A percentile compares a stretch with the other conserved stretches of the same genome.
Conservation (phyloP, 495 filamentous ascomycete species). For the Neurospora sp. region DNA sequence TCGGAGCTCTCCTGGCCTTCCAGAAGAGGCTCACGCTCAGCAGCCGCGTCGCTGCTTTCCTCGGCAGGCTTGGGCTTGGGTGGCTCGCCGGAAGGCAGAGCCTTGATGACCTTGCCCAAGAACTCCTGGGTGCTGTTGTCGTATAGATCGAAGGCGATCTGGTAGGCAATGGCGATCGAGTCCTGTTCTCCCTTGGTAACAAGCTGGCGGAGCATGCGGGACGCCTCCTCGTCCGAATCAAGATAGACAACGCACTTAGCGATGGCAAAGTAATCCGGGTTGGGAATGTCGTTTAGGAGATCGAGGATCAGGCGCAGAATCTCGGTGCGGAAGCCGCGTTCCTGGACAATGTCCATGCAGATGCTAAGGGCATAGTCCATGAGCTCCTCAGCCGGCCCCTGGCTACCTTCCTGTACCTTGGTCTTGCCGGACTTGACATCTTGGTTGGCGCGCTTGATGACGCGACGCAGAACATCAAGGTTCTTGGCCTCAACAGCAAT, state of each 20-base stretch:
- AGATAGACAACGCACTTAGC: slow-evolving; percentile 97
- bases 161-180: slow-evolving; percentile 80
- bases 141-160: slow-evolving; percentile 95
- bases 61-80: slow-evolving; percentile 40
- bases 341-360: slow-evolving; percentile 96
- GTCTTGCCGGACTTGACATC: slow-evolving; percentile 62
- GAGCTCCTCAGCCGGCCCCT: slow-evolving; percentile 72
- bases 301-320: slow-evolving; percentile 82
- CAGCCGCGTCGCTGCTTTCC: slow-evolving; percentile 38
- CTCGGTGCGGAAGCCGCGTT: slow-evolving; percentile 67
- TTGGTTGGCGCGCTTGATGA: slow-evolving; percentile 71
- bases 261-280: slow-evolving; percentile 95
- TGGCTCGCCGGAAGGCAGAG: slow-evolving; percentile 54
- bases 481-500: slow-evolving; percentile 95
- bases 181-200: slow-evolving; percentile 66
- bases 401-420: slow-evolving; percentile 32
- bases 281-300: slow-evolving; percentile 75
- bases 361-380: slow-evolving; percentile 95
- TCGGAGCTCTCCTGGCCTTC: slow-evolving; percentile 22
- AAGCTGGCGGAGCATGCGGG: slow-evolving; percentile 72
- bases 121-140: slow-evolving; percentile 98
- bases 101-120: slow-evolving; percentile 74
- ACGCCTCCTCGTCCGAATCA: slow-evolving; percentile 83
- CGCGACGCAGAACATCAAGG: slow-evolving; percentile 75
- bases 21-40: slow-evolving; percentile 37